Percentiles rank a stretch among this genome's conserved stretches.
Evolutionary conservation across 805 yeast genomes (phyloP).

Genomic region (Saccharomycopsis babjevae): DNA sequence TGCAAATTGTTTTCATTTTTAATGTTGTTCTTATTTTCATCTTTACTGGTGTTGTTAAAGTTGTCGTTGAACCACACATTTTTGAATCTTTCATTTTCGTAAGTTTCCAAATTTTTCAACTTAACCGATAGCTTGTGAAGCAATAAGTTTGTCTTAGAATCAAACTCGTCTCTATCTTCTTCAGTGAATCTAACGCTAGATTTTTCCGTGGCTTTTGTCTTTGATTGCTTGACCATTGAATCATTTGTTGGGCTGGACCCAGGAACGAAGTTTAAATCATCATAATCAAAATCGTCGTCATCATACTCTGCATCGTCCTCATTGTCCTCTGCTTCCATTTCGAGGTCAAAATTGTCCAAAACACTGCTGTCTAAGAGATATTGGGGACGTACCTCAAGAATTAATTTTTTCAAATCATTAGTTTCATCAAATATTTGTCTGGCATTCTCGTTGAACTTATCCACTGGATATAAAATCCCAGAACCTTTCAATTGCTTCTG

Average conservation of each 20-base stretch:
- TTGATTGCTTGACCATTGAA: too few species aligned
- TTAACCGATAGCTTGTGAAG: constrained; percentile 13
- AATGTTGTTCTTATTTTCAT: background rate
- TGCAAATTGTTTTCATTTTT: background rate
- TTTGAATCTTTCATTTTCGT: constrained; percentile 12
- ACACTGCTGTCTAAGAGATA: constrained; percentile 9
- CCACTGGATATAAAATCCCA: constrained; percentile 2
- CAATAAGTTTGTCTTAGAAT: constrained; percentile 9
- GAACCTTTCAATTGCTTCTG: background rate
- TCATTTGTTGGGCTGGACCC: background rate
- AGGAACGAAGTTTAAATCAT: background rate
- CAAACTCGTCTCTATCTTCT: constrained; percentile 17
- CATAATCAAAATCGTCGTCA: constrained; percentile 2
- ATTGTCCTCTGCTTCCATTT: background rate
- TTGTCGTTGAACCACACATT: constrained; percentile 12
- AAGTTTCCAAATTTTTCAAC: constrained; percentile 13
- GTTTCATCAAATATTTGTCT: constrained; percentile 10
- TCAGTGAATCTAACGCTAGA: constrained; percentile 6
- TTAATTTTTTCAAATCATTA: constrained; percentile 2
- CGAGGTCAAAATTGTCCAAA: background rate
- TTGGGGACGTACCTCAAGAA: constrained; percentile 8
- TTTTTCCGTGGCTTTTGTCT: background rate
- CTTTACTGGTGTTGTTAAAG: background rate
- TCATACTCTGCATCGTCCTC: constrained; percentile 10
- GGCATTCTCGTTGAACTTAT: constrained; percentile 15